Evolutionary conservation across 2,329 filamentous ascomycete genomes (phyloP).

Genomic region (Botrytis sinoallii): DNA sequence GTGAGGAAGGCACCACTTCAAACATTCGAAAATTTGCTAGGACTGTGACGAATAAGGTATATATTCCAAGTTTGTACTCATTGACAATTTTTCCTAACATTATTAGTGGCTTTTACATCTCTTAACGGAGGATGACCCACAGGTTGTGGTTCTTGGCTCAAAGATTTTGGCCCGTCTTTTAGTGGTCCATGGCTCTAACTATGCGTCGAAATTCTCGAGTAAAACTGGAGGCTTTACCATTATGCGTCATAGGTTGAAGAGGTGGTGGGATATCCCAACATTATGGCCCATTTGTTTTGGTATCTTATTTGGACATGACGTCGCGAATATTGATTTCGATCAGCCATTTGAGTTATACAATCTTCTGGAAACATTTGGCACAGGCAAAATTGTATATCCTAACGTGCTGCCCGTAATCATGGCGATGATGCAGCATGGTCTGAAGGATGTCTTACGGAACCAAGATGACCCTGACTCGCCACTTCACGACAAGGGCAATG

Average conservation of each 20-base stretch:
- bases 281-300: conserved; percentile 88
- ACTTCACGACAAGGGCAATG: conserved; percentile 30
- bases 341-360: conserved; percentile 70
- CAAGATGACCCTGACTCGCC: conserved; percentile 60
- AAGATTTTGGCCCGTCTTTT: conserved; percentile 83
- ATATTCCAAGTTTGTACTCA: conserved; percentile 29
- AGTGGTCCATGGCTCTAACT: conserved; percentile 74
- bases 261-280: conserved; percentile 83
- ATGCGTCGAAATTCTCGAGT: conserved; percentile 83
- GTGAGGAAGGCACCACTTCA: conserved; percentile 63
- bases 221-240: conserved; percentile 88
- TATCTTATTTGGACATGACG: conserved; percentile 81
- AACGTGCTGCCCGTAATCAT: conserved; percentile 78
- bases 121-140: conserved; percentile 78
- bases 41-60: conserved; percentile 90
- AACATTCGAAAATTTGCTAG: conserved; percentile 85
- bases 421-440: conserved; percentile 80
- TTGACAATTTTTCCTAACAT: conserved; percentile 36
- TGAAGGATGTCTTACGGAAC: conserved; percentile 66
- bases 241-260: conserved; percentile 75
- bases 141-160: conserved; percentile 75
- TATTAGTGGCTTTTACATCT: conserved; percentile 84
- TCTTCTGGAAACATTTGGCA: conserved; percentile 71
- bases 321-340: conserved; percentile 70
- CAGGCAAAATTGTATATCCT: conserved; percentile 66